Conservation (phyloP, 306 rosid genomes). For the Glycyrrhiza uralensis region DNA sequence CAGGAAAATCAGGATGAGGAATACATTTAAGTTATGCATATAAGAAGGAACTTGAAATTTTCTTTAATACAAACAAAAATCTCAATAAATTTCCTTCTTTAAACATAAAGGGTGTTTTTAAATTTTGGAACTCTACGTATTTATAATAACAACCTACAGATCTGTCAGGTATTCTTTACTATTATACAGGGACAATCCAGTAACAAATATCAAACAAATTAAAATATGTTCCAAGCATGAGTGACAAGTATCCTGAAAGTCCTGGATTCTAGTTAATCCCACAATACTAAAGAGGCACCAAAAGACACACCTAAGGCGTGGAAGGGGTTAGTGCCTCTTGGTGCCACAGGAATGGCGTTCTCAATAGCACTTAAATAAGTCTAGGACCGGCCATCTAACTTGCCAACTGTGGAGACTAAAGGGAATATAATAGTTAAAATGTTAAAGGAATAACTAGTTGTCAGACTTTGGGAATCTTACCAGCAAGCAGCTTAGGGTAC, state of each 20-base stretch:
- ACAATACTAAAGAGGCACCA: background rate
- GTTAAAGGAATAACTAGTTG: background rate
- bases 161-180: background rate
- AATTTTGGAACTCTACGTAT: background rate
- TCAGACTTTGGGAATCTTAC: background rate
- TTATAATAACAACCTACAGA: background rate
- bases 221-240: background rate
- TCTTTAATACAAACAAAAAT: background rate
- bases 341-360: background rate
- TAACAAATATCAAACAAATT: slow-evolving; percentile 5
- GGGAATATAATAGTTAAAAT: background rate
- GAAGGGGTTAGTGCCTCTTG: background rate
- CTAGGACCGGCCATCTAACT: background rate
- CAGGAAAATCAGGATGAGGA: slow-evolving; percentile 10
- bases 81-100: background rate
- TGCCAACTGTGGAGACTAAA: background rate
- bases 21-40: slow-evolving; percentile 12
- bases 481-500: background rate
- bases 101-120: background rate
- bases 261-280: background rate
- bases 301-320: background rate
- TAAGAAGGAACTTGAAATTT: background rate
- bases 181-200: background rate
- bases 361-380: background rate
- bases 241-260: background rate